Base-by-base conservation (phyloP, 306 rosid genomes). In the Luffa aegyptiaca region DNA sequence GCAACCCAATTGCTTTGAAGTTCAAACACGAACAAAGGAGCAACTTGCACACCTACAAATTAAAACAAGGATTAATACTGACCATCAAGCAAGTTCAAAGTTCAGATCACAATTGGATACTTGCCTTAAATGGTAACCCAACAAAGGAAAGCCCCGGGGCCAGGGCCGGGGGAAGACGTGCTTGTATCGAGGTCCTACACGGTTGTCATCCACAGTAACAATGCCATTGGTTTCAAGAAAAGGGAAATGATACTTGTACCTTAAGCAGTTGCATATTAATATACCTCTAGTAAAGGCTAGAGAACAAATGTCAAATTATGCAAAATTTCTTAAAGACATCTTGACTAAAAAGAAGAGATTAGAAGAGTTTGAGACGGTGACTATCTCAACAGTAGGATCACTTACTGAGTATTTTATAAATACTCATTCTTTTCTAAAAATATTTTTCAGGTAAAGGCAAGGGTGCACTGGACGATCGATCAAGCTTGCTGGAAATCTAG, bases 1-100 rank as follows among this genome's bases (percentile, higher is more conserved):
- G 98, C 94, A 77, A 93, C 88, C 98, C 98, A 93, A 81, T 86
- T 90, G 88, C 92, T 85, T 80, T 93, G 98, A 76, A 86, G 77
- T 81, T 93, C 95, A 59, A 49, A 81, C 88, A 86, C 0, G 65
- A 83, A 80, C 56, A 93, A 91, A 56, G 97, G 94, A 75, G 16
- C 63, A 83, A 81, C 91, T 96, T 92, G 89, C 74, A 46, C n/a
- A n/a, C n/a, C 42, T 57, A 77, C 1, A 6, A 79, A 79, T 31
- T 36, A 31, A 53, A n/a, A 42, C 49, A 37, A 36, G 8, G 11
- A 26, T 57, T 66, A 21, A 59, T 14, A 39, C 36, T 18, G n/a
- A 5, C 8, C 13, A 10, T 48, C 20, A 36, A 57, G 33, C n/a
- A 58, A 58, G 57, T 17, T 4, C 33, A n/a, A 36, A 62, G 36